Evolutionary conservation across 768 basidiomycete genomes (phyloP), one percentile per base, ranked within the genome.

Genomic region (Trametes villosa): DNA sequence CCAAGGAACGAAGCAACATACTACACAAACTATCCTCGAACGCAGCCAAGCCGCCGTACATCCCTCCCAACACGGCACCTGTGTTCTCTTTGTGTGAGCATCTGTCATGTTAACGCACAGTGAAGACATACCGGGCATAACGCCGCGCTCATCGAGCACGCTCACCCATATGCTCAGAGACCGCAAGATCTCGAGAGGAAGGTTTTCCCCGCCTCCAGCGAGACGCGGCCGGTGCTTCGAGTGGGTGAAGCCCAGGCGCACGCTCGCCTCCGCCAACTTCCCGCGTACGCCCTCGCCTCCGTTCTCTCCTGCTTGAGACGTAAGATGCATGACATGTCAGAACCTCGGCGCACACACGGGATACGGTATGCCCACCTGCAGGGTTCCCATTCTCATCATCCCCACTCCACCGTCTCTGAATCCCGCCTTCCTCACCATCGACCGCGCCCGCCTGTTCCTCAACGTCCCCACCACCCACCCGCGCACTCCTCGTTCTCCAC

Each of bases 101-200:
- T 44, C n/a, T 36, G 34, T 20, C n/a, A 41, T 17, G 11, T 17
- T 7, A 11, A n/a, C 38, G 15, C 20, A 46, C 4, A 15, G 29
- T 18, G 41, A 20, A 17, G 2, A 68, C 75, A 26, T 47, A 81
- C 86, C 84, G 27, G 85, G 81, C 13, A 86, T 83, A 22, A 79
- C 81, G n/a, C 76, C 77, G 53, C 86, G 76, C 66, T 82, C 84
- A 62, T 88, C 86, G 36, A 87, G 70, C 13, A 82, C 78, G 63
- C 80, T 81, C 52, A 80, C 72, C 86, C 86, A 88, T 56, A 84
- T 79, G 63, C 84, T 84, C 50, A 88, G 66, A 62, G 78, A 80
- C 18, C 82, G 71, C 49, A 87, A 45, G 44, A 87, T 76, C 65
- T 86, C 82, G 33, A 86, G 68, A 9, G 86, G 86, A 9, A 86